These are phyloP conservation scores for Suillus variegatus DNA, from an alignment of 768 basidiomycete species.

Conservation along the genomic window DNA sequence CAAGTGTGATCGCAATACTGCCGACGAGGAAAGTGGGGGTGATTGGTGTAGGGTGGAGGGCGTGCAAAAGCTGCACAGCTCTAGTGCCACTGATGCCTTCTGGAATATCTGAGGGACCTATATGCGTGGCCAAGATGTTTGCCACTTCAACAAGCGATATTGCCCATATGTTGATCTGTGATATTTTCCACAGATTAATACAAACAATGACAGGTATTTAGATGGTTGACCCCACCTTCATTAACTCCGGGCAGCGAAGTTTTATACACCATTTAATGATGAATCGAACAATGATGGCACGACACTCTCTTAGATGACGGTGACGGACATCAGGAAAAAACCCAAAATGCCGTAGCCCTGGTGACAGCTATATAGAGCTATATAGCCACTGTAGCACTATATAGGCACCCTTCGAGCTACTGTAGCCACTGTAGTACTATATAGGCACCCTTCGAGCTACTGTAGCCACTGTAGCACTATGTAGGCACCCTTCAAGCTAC, in stretches of 20 bases:
- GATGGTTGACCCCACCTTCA: not conserved
- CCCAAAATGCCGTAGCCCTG: no score
- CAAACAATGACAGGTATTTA: not conserved
- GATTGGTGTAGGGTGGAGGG: not conserved
- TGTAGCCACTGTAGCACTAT: no score
- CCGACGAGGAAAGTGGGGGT: slow-evolving; percentile 18
- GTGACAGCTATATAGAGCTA: no score
- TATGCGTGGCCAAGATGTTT: not conserved
- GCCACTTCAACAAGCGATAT: not conserved
- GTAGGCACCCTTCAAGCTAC: no score
- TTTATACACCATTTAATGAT: not conserved
- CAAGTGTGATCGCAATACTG: slow-evolving; percentile 15
- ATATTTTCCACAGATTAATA: not conserved
- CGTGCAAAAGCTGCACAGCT: not conserved
- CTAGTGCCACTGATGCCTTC: not conserved
- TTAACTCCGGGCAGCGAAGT: not conserved
- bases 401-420: no score
- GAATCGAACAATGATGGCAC: not conserved
- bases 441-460: no score
- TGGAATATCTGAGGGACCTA: not conserved
- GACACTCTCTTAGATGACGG: slow-evolving; percentile 17
- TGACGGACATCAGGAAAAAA: no score
- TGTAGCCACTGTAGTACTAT: no score
- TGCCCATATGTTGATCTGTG: not conserved
- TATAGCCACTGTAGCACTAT: no score